phyloP scores from a whole-genome alignment of 257 asterid genomes.

The Linderniella brevidens region DNA sequence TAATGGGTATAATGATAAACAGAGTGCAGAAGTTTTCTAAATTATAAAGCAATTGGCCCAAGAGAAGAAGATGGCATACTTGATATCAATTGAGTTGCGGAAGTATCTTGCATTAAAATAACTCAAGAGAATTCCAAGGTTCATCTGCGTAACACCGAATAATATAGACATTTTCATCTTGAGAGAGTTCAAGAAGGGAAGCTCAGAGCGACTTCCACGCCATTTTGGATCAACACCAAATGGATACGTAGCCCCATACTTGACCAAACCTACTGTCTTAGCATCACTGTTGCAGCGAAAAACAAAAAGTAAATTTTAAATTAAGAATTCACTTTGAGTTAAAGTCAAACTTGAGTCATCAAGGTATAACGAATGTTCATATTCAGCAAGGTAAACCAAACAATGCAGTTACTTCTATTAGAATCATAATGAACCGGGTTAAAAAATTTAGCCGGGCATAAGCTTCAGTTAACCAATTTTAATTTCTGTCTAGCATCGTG shows the following conservation, averaged over 20 bases:
- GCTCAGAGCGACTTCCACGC: slow-evolving; percentile 97
- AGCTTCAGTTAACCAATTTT: too few species aligned
- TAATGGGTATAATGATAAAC: slow-evolving; percentile 9
- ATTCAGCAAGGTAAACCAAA: too few species aligned
- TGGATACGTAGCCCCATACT: slow-evolving; percentile 66
- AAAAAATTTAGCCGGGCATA: too few species aligned
- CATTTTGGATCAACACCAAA: slow-evolving; percentile 99
- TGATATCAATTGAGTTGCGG: slow-evolving; percentile 51
- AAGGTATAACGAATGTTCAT: too few species aligned
- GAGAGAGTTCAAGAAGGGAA: slow-evolving; percentile 91
- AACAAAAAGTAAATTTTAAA: too few species aligned
- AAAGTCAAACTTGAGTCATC: too few species aligned
- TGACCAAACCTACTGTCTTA: slow-evolving; percentile 44
- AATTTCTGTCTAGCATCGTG: too few species aligned
- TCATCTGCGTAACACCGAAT: slow-evolving; percentile 89
- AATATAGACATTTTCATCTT: slow-evolving; percentile 97
- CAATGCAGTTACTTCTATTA: too few species aligned
- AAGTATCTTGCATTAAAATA: slow-evolving; percentile 81
- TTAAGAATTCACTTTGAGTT: too few species aligned
- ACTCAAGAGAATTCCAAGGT: slow-evolving; percentile 76
- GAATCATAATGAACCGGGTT: too few species aligned
- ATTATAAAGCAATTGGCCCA: too few species aligned
- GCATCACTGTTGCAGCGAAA: slow-evolving; percentile 44
- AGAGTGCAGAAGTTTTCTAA: slow-evolving; percentile 1
- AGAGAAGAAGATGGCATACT: slow-evolving; percentile 25